Evolutionary conservation across 371 early-diverging fungal genomes (phyloP).

Genomic region (Circinella umbellata): DNA sequence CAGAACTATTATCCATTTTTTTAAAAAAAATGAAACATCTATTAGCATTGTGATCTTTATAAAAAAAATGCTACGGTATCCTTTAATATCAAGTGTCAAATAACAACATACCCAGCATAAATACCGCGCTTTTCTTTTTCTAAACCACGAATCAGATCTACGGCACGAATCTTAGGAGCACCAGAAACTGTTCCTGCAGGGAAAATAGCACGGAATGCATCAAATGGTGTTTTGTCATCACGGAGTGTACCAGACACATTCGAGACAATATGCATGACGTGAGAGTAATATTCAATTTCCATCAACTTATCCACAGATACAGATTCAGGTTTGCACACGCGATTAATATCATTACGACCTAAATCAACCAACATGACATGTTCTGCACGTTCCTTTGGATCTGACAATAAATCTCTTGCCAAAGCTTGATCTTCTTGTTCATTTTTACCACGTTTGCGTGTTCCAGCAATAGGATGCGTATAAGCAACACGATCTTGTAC

Average conservation of each 20-base stretch:
- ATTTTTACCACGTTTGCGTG: constrained; percentile 87
- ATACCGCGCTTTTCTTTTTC: constrained; percentile 94
- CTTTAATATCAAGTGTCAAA: too few relatives aligned
- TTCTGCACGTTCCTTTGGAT: constrained; percentile 95
- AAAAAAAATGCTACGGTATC: too few relatives aligned
- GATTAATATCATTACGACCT: constrained; percentile 96
- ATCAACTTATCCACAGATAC: constrained; percentile 95
- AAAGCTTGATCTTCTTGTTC: constrained; percentile 83
- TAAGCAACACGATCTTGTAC: constrained; percentile 85
- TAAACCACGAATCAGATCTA: constrained; percentile 89
- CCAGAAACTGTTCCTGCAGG: constrained; percentile 98
- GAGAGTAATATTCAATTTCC: constrained; percentile 94
- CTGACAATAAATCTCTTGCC: constrained; percentile 81
- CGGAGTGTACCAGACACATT: constrained; percentile 91
- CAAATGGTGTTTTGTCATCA: constrained; percentile 87
- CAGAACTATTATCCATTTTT: constrained; percentile 49
- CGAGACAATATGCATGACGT: constrained; percentile 98
- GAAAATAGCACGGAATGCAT: constrained; percentile 96
- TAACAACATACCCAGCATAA: constrained; percentile 79
- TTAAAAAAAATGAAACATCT: neutral
- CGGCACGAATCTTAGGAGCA: constrained; percentile 96
- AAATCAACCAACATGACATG: constrained; percentile 99
- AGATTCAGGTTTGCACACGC: constrained; percentile 89
- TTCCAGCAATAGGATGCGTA: constrained; percentile 98
- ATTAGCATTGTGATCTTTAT: too few relatives aligned